Evolutionary conservation across 208 protist genomes (phyloP), one percentile per base, ranked within the genome.

Genomic region (Borovskyia barvae): DNA sequence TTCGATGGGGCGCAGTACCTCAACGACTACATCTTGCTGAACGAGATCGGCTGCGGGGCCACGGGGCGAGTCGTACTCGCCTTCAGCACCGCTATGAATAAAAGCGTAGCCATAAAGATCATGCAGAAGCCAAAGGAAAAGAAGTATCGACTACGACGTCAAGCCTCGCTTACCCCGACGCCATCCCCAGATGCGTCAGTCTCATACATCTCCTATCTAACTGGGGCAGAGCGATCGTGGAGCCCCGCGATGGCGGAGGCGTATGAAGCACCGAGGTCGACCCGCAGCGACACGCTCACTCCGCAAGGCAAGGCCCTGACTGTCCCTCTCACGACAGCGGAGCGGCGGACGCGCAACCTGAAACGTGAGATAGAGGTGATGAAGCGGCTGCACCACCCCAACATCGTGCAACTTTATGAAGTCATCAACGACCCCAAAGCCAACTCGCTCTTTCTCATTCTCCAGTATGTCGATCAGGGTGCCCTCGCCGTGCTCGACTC

Each of bases 331-430:
- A 75, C 66, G 1, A 32, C 47, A 24, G 71, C 68, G 15, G 68
- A 75, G 42, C 64, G 57, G 63, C 66, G 66, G 32, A 55, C 66
- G 12, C 46, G 54, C 57, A 76, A 77, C 25, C 63, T 94, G 36
- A 51, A 84, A 59, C 78, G 80, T 12, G 96, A 98, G 58, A 90
- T 98, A 54, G 81, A 91, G 1, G 93, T 99, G 45, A 92, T 98
- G 89, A 98, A 98, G 74, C 95, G 97, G 45, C 66, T 98, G 20
- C 52, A 90, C 25, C 97, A 99, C 67, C 83, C 81, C 19, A 98
- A 98, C 75, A 91, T 99, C 47, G 94, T 98, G 6, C 67, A 77
- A 28, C 59, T 98, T 11, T 96, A 90, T 56, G 96, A 98, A 65
- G 95, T 98, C 17, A 98, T 98, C 57, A 94, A 98, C 58, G 97